phyloP scores from a whole-genome alignment of 352 stramenopile species.

The Blastocystis sp. region DNA sequence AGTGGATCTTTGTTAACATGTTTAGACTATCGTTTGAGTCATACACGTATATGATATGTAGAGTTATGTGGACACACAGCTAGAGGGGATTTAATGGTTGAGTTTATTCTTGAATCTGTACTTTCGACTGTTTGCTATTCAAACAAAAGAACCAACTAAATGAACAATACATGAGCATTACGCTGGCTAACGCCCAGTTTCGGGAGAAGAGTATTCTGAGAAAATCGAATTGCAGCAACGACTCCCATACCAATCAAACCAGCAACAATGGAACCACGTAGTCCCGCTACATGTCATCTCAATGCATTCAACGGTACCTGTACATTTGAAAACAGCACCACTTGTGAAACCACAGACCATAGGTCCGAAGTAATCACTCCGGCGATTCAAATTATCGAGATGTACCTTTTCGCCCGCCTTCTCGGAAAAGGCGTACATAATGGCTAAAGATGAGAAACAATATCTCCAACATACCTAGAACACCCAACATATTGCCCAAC shows the following conservation, averaged over 20 bases:
- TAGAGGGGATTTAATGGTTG: slow-evolving; percentile 3
- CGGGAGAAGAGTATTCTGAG: slow-evolving; percentile 41
- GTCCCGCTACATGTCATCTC: slow-evolving; percentile 4
- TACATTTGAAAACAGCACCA: slow-evolving; percentile 39
- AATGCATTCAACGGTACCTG: neutral
- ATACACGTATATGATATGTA: neutral
- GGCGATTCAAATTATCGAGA: neutral
- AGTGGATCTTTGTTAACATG: neutral
- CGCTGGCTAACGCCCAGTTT: slow-evolving; percentile 49
- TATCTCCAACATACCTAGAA: neutral
- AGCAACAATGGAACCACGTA: slow-evolving; percentile 29
- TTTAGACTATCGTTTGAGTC: neutral
- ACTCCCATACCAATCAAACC: slow-evolving; percentile 32
- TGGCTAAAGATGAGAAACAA: neutral
- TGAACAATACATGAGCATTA: slow-evolving; percentile 26
- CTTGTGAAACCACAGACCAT: slow-evolving; percentile 50
- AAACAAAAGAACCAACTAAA: slow-evolving; percentile 35
- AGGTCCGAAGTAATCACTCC: slow-evolving; percentile 46
- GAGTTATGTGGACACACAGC: neutral
- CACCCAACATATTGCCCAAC: slow-evolving; percentile 22
- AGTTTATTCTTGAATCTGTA: neutral
- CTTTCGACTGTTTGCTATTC: neutral
- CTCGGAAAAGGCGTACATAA: slow-evolving; percentile 6
- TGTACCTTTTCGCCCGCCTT: neutral
- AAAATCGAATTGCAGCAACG: slow-evolving; percentile 44